Percentiles rank a stretch among this genome's conserved stretches.
Conservation (phyloP, 2,329 filamentous ascomycete species). For the Massarina eburnea region DNA sequence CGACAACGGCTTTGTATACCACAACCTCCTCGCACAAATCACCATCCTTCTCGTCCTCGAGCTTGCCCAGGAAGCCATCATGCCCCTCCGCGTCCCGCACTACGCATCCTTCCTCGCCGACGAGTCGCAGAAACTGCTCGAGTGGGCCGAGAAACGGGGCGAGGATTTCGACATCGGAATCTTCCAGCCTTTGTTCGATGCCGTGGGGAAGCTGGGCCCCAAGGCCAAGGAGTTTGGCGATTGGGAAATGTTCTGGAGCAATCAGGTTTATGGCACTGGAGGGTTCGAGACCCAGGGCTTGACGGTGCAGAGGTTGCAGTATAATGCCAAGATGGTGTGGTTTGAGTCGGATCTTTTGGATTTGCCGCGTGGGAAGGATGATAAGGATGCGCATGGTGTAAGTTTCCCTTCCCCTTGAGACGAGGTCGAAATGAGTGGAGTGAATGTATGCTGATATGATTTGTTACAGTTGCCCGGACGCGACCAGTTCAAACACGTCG, state of each 20-base stretch:
- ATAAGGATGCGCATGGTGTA: slow-evolving; percentile 59
- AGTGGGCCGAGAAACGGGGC: slow-evolving; percentile 59
- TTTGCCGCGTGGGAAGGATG: slow-evolving; percentile 58
- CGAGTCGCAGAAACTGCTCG: slow-evolving; percentile 69
- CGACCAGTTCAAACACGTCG: slow-evolving; percentile 89
- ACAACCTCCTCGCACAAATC: slow-evolving; percentile 76
- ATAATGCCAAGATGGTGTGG: slow-evolving; percentile 75
- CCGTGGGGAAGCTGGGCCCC: slow-evolving; percentile 61
- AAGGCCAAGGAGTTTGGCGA: slow-evolving; percentile 67
- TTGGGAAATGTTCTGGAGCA: slow-evolving; percentile 80
- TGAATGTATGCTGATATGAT: slow-evolving; percentile 10
- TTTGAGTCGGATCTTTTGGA: slow-evolving; percentile 88
- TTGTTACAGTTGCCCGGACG: slow-evolving; percentile 66
- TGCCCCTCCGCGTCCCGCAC: slow-evolving; percentile 77
- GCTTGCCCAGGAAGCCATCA: slow-evolving; percentile 74
- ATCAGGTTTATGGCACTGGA: slow-evolving; percentile 66
- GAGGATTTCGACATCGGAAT: slow-evolving; percentile 48
- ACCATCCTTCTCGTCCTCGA: slow-evolving; percentile 83
- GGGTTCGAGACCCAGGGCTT: slow-evolving; percentile 75
- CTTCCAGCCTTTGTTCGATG: slow-evolving; percentile 63
- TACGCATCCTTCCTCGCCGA: slow-evolving; percentile 68
- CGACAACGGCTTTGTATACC: slow-evolving; percentile 82
- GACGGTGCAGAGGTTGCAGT: slow-evolving; percentile 67
- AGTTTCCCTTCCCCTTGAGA: slow-evolving; percentile 40
- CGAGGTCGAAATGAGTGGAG: too few relatives aligned